phyloP scores from a whole-genome alignment of 768 basidiomycete genomes.

The Pleurotus sapidus region DNA sequence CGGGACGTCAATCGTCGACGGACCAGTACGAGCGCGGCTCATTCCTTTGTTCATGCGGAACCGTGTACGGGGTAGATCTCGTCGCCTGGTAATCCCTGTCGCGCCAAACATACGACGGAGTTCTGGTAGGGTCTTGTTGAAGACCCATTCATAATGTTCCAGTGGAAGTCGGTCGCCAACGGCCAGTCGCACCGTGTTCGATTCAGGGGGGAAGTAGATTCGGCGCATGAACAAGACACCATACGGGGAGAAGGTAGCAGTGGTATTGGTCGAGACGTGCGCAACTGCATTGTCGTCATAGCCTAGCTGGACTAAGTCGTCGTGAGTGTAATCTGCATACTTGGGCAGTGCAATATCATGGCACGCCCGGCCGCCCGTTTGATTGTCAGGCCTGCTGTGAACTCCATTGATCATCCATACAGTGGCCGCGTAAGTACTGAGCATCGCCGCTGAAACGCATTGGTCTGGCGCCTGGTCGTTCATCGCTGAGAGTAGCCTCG shows the following conservation, averaged over 20 bases:
- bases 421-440: neutral
- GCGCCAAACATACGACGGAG: neutral
- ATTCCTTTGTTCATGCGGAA: neutral
- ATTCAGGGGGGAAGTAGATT: neutral
- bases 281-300: neutral
- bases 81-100: neutral
- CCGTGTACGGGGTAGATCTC: neutral
- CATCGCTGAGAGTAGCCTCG: neutral
- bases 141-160: neutral
- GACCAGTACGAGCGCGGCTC: neutral
- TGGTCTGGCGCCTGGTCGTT: neutral
- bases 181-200: neutral
- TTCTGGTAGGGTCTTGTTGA: neutral
- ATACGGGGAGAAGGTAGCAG: neutral
- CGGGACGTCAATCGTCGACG: neutral
- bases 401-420: neutral
- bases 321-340: neutral
- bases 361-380: neutral
- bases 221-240: neutral
- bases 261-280: neutral
- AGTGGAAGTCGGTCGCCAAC: neutral
- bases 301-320: neutral
- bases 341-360: neutral
- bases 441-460: neutral
- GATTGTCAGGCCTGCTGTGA: neutral